phyloP scores from a whole-genome alignment of 116 monocot genomes.

The Zostera marina region DNA sequence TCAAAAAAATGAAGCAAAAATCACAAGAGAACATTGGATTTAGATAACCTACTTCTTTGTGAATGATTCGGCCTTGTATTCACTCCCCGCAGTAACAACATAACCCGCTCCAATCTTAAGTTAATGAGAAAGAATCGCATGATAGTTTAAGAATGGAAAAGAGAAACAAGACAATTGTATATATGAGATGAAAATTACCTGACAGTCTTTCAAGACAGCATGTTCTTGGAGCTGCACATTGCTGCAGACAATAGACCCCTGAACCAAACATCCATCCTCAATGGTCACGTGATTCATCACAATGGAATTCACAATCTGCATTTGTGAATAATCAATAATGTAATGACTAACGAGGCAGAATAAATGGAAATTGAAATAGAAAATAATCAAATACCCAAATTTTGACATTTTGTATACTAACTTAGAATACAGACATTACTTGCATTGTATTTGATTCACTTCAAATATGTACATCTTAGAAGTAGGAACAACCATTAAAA shows the following conservation, averaged over 20 bases:
- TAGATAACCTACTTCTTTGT: slow-evolving; percentile 23
- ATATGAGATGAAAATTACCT: slow-evolving; percentile 26
- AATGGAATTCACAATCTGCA: slow-evolving; percentile 85
- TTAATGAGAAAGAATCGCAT: not conserved
- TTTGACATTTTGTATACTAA: no score
- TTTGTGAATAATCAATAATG: not conserved
- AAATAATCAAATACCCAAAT: not conserved
- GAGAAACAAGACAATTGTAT: not conserved
- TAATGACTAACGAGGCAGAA: no score
- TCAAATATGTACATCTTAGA: not conserved
- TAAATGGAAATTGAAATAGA: not conserved
- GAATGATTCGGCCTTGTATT: slow-evolving; percentile 50
- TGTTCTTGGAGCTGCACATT: slow-evolving; percentile 93
- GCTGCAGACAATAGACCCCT: slow-evolving; percentile 86
- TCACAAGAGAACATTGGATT: no score
- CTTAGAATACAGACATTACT: not conserved
- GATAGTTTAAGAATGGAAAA: not conserved
- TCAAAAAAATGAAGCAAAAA: no score
- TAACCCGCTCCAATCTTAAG: slow-evolving; percentile 56
- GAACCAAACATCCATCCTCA: slow-evolving; percentile 88
- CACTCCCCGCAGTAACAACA: slow-evolving; percentile 50
- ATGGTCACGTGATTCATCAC: slow-evolving; percentile 97
- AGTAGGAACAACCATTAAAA: not conserved
- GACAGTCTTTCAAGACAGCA: slow-evolving; percentile 80
- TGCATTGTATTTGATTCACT: not conserved